Evolutionary conservation across 2,329 filamentous ascomycete genomes (phyloP).

Genomic region (Diaporthe ilicicola): DNA sequence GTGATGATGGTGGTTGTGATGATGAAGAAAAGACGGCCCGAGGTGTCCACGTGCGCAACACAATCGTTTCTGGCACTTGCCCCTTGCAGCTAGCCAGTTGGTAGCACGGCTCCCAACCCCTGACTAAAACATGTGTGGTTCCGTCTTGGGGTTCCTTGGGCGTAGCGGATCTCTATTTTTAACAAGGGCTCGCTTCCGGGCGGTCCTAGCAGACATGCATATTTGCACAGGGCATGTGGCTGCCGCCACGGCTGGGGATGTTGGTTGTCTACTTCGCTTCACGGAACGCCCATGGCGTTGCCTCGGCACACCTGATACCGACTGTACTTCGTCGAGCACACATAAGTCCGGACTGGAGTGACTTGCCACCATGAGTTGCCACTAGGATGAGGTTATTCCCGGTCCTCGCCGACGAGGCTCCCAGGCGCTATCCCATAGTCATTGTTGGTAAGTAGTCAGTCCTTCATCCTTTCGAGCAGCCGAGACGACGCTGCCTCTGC

Average conservation of each 20-base stretch:
- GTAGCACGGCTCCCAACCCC: slow-evolving; percentile 21
- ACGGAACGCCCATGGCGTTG: neutral
- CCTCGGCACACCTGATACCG: neutral
- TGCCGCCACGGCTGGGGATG: neutral
- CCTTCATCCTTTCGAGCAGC: neutral
- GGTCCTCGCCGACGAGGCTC: neutral
- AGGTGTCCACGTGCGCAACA: slow-evolving; percentile 6
- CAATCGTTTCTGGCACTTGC: slow-evolving; percentile 21
- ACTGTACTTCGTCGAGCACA: neutral
- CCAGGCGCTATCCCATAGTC: neutral
- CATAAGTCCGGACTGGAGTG: neutral
- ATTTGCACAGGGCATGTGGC: slow-evolving; percentile 4
- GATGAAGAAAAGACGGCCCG: neutral
- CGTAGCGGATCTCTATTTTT: slow-evolving; percentile 25
- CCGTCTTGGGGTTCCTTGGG: slow-evolving; percentile 10
- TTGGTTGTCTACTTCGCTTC: neutral
- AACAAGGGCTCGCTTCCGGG: slow-evolving; percentile 16
- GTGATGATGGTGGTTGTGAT: neutral
- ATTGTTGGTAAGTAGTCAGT: neutral
- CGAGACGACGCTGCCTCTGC: neutral
- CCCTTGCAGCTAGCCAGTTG: slow-evolving; percentile 17
- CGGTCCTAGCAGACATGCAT: neutral
- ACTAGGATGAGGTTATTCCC: neutral
- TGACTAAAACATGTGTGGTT: slow-evolving; percentile 18
- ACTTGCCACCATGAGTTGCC: neutral